Evolutionary conservation across 192 early-diverging fungal genomes (phyloP).

Genomic region (Geranomyces michiganensis): DNA sequence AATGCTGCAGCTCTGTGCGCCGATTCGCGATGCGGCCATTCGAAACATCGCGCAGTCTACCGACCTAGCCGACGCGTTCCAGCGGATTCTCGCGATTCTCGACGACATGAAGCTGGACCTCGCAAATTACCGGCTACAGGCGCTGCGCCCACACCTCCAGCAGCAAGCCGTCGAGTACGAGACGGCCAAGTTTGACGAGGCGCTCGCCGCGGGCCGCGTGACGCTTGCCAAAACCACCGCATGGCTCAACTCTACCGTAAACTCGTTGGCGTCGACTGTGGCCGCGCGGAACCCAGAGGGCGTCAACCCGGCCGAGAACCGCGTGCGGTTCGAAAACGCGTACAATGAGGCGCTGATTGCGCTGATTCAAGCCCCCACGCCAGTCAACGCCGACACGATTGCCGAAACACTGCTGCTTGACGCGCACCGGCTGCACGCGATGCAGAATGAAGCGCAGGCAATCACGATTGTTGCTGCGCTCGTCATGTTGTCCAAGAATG

Average conservation of each 20-base stretch:
- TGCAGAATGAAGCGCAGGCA: slow-evolving; percentile 75
- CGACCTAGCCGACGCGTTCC: slow-evolving; percentile 47
- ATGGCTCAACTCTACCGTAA: slow-evolving; percentile 63
- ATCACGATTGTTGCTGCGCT: slow-evolving; percentile 68
- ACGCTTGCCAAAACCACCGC: slow-evolving; percentile 55
- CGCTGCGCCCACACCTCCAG: slow-evolving; percentile 68
- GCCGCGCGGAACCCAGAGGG: slow-evolving; percentile 61
- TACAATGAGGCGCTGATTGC: slow-evolving; percentile 57
- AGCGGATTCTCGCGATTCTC: slow-evolving; percentile 59
- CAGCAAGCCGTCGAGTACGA: slow-evolving; percentile 78
- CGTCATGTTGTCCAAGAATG: slow-evolving; percentile 72
- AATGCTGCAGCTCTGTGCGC: slow-evolving; percentile 78
- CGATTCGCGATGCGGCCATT: slow-evolving; percentile 69
- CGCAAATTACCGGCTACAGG: slow-evolving; percentile 72
- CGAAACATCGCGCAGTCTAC: slow-evolving; percentile 32
- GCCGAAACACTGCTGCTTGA: slow-evolving; percentile 78
- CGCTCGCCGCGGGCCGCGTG: slow-evolving; percentile 44
- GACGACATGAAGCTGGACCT: slow-evolving; percentile 83
- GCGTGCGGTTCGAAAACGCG: slow-evolving; percentile 53
- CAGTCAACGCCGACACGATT: slow-evolving; percentile 39
- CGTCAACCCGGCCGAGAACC: slow-evolving; percentile 42
- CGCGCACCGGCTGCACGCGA: slow-evolving; percentile 58
- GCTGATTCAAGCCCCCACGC: slow-evolving; percentile 52
- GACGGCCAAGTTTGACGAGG: slow-evolving; percentile 63
- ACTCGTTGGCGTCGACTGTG: slow-evolving; percentile 30